These are phyloP conservation scores for Boletus coccyginus DNA, from an alignment of 768 basidiomycete species.

Conservation along the genomic window DNA sequence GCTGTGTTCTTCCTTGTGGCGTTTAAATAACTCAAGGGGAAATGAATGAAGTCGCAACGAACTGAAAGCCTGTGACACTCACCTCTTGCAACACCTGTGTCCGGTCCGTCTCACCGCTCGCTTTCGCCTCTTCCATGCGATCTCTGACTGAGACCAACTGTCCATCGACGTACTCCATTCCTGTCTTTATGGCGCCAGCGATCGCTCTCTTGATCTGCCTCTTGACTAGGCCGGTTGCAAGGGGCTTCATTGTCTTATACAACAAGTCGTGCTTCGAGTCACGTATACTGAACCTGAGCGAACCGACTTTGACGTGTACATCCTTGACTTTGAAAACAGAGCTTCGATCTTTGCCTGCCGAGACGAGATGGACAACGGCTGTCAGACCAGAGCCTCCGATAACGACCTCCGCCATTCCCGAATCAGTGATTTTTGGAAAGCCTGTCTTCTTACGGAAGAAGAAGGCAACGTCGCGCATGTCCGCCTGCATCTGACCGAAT, in stretches of 20 bases:
- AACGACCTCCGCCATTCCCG: constrained; percentile 81
- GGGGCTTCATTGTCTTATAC: constrained; percentile 80
- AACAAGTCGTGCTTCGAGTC: constrained; percentile 88
- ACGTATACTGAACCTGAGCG: constrained; percentile 86
- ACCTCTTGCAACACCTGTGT: constrained; percentile 62
- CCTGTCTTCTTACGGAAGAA: constrained; percentile 86
- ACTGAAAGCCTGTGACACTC: constrained; percentile 3
- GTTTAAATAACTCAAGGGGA: constrained; percentile 51
- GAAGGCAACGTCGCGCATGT: constrained; percentile 92
- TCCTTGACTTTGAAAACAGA: constrained; percentile 73
- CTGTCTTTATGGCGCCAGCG: constrained; percentile 68
- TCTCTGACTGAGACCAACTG: constrained; percentile 89
- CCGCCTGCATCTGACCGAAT: constrained; percentile 85
- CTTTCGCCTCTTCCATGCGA: constrained; percentile 63
- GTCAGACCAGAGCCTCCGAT: constrained; percentile 81
- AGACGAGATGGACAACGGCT: constrained; percentile 60
- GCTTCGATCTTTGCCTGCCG: constrained; percentile 57
- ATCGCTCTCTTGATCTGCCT: constrained; percentile 59
- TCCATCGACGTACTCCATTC: constrained; percentile 83
- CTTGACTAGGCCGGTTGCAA: constrained; percentile 83
- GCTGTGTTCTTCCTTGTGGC: constrained; percentile 48
- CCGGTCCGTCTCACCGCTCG: constrained; percentile 37
- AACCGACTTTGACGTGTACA: constrained; percentile 78
- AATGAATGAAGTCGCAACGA: not conserved
- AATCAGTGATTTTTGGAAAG: constrained; percentile 75